These are phyloP conservation scores for Flammula alnicola DNA, from an alignment of 1,284 basidiomycete species.

Conservation along the genomic window DNA sequence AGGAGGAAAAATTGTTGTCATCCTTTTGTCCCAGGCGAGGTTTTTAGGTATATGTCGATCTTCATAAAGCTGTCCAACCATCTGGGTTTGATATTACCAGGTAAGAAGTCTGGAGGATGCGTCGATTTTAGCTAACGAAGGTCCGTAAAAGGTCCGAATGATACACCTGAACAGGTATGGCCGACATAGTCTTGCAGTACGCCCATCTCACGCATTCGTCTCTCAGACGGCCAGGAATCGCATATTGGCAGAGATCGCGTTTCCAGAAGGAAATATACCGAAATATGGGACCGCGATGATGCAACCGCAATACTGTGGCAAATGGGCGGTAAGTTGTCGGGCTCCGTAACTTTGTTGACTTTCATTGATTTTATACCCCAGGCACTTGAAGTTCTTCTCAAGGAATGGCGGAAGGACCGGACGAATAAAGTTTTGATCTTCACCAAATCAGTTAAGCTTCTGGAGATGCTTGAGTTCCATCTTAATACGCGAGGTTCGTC, in stretches of 20 bases:
- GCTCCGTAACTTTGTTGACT: no score
- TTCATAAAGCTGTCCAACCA: constrained; percentile 89
- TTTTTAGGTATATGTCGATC: constrained; percentile 77
- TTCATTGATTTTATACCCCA: constrained; percentile 32
- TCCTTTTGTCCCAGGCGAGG: constrained; percentile 60
- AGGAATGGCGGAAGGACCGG: constrained; percentile 64
- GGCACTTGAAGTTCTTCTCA: constrained; percentile 70
- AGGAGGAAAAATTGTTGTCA: constrained; percentile 73
- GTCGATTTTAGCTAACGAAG: constrained; percentile 2
- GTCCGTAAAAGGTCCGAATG: constrained; percentile 49
- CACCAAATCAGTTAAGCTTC: constrained; percentile 82
- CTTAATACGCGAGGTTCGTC: constrained; percentile 55
- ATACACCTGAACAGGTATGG: constrained; percentile 66
- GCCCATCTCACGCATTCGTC: not conserved
- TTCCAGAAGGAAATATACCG: constrained; percentile 57
- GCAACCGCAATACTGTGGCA: constrained; percentile 74
- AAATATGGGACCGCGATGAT: constrained; percentile 67
- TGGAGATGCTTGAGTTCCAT: constrained; percentile 80
- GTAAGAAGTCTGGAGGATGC: constrained; percentile 39
- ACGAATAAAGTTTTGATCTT: constrained; percentile 85
- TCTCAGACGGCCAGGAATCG: constrained; percentile 60
- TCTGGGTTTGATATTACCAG: constrained; percentile 78
- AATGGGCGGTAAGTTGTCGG: constrained; percentile 71
- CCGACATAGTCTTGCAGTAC: not conserved
- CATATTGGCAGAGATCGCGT: constrained; percentile 58